These are phyloP conservation scores for Metschnikowia cerradonensis DNA, from an alignment of 805 yeast genomes.

Conservation along the genomic window DNA sequence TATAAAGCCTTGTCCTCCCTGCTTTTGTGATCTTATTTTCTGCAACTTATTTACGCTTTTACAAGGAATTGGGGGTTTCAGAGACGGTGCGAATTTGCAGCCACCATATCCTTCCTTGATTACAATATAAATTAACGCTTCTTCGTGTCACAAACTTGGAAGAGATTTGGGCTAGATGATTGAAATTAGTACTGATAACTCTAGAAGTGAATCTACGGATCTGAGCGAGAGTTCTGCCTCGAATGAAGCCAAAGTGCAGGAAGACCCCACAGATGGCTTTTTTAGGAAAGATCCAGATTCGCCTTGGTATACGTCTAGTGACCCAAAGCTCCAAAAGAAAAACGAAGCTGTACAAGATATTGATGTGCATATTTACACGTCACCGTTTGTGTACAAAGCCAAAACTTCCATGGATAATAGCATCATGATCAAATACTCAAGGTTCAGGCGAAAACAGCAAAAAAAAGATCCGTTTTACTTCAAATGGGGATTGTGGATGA, in stretches of 20 bases:
- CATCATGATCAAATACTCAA: conserved; percentile 3
- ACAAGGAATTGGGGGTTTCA: not conserved
- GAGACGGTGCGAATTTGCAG: conserved; percentile 1
- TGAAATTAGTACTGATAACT: not conserved
- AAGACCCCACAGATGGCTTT: not conserved
- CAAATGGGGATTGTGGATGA: conserved; percentile 11
- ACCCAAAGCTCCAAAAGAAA: not conserved
- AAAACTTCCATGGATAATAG: conserved; percentile 1
- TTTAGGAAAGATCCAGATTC: not conserved
- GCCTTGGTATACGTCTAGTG: not conserved
- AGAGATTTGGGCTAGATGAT: not conserved
- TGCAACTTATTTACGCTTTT: not conserved
- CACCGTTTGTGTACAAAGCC: not conserved
- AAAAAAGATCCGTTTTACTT: conserved; percentile 4
- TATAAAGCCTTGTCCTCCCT: not conserved
- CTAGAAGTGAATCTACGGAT: not conserved
- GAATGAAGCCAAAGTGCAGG: not conserved
- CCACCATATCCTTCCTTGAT: not conserved
- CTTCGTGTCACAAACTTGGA: not conserved
- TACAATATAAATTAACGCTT: not conserved
- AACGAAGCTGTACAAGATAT: not conserved
- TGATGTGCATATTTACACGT: not conserved
- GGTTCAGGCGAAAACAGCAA: not conserved
- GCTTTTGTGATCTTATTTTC: not conserved
- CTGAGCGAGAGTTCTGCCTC: not conserved